Base-by-base conservation (phyloP, 139 green algal species). In the Haematococcus sp. region DNA sequence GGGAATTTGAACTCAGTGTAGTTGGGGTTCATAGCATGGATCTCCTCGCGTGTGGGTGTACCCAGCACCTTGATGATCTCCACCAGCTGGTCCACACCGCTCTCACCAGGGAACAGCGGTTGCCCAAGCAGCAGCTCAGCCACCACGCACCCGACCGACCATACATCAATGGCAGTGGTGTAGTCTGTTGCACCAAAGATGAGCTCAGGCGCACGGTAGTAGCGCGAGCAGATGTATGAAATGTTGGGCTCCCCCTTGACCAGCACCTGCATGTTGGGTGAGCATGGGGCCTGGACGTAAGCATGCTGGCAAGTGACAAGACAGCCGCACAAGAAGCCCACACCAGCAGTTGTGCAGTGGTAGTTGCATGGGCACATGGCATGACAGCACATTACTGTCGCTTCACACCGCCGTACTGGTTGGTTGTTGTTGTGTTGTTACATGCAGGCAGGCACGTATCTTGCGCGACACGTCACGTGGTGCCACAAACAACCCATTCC, bases 51-150 rank as follows among this genome's bases (percentile, higher is more conserved):
- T 1, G 85, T 93, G 25, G 95, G 95, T 27, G 95, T 98, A 67
- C 95, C 95, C 77, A 98, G 87, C 69, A 96, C 93, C 89, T 99
- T 99, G 81, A 99, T 98, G 88, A 99, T 99, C 86, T 99, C 95
- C 74, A 98, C 96, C 66, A 99, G 88, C 90, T 99, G 96, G 83
- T 99, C 96, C 69, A 99, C 93, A 3, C 96, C 95, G 63, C 77
- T 94, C 84, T 99, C 95, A 9, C 94, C 94, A 22, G 91, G 92
- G 69, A 97, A 97, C 68, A 98, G 81, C 2, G 94, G 94, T 61
- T 88, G 79, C 17, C 96, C 96, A 27, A 98, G 88, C 63, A 99
- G 82, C 55, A 99, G 91, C 91, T 99, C 96, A 19, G 96, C 96
- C 83, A 98, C 89, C 54, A 99, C 96, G 80, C 96, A 99, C 19